Evolutionary conservation across 306 rosid species (phyloP), one percentile per base, ranked within the genome.

Genomic region (Ammopiptanthus mongolicus): DNA sequence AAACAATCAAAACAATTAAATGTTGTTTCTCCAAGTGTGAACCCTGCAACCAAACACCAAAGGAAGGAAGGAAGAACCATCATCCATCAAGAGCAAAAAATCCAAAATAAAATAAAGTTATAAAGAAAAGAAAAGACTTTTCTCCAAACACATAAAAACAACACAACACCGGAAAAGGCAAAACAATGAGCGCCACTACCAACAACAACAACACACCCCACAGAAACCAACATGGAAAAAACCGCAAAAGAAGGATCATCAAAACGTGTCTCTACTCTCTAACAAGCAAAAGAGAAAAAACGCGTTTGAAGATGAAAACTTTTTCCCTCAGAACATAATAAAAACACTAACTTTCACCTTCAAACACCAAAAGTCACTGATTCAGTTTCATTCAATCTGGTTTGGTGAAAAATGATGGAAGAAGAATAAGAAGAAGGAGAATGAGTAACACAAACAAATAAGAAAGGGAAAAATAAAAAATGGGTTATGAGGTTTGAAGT

Each of bases 71-170:
- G 5, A 75, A 67, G 68, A 37, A 68, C 3, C 41, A 46, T 46
- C 52, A 61, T 28, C n/a, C 25, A 69, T 53, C 76, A 73, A 64
- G 29, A 48, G 23, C 39, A 64, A 22, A 29, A 44, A 19, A 58
- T 21, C 7, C 60, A 2, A 41, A 10, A 13, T 31, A 11, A 15
- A 44, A 42, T 15, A 3, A 36, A 23, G 25, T 37, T 3, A 5
- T 28, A 0, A 36, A 10, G 9, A 31, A 5, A 41, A 51, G 62
- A 39, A 57, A 39, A 46, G 81, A 78, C 81, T 57, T 64, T 70
- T 28, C 81, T 56, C 83, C 83, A 69, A 84, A 72, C 83, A 61
- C 21, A 52, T n/a, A 83, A 80, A 58, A 80, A 50, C 84, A 86
- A 72, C 77, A 76, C 22, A 22, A 69, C 79, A 71, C 78, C 62